Base-by-base conservation (phyloP, 257 asterid genomes). In the Avicennia marina region DNA sequence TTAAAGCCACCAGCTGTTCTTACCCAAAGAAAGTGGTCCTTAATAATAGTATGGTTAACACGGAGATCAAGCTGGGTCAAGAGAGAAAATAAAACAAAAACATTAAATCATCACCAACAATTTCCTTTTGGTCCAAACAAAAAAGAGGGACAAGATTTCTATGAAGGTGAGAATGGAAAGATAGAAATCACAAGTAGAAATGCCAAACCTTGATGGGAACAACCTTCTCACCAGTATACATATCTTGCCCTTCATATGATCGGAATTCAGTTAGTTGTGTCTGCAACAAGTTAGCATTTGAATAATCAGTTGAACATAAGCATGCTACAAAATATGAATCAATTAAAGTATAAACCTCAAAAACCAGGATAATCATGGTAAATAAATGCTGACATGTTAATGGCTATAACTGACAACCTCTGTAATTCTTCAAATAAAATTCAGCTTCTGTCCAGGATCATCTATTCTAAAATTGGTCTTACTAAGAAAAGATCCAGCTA, bases 21-120 rank as follows among this genome's bases (percentile, higher is more conserved):
- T 73, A 91, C 97, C 97, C 98, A 93, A 56, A 86, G 67, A 72
- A 89, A 83, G n/a, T 93, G 90, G 74, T 93, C 98, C 74, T 86
- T 93, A 40, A 93, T 71, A 65, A 89, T 80, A 44, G 91, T 86
- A 62, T 81, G 89, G 73, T 93, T 93, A 48, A 93, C 94, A 41
- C 87, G 97, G 64, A 93, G 87, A 74, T 93, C 96, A 72, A 93
- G 97, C 98, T 91, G 87, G 59, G 42, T 56, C 62, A 57, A 58
- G 24, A 42, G 20, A 41, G 32, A 60, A 50, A 51, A 27, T 47
- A 52, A 43, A 61, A 53, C 44, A 63, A 18, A 47, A 3, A 55
- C 5, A 10, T 19, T 17, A 55, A 36, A 27, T 72, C 62, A 51
- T 6, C 21, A 60, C 47, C 54, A 49, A 40, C n/a, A 65, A 22